Evolutionary conservation across 768 basidiomycete species (phyloP), one percentile per base, ranked within the genome.

Genomic region (Leucocoprinus birnbaumii): DNA sequence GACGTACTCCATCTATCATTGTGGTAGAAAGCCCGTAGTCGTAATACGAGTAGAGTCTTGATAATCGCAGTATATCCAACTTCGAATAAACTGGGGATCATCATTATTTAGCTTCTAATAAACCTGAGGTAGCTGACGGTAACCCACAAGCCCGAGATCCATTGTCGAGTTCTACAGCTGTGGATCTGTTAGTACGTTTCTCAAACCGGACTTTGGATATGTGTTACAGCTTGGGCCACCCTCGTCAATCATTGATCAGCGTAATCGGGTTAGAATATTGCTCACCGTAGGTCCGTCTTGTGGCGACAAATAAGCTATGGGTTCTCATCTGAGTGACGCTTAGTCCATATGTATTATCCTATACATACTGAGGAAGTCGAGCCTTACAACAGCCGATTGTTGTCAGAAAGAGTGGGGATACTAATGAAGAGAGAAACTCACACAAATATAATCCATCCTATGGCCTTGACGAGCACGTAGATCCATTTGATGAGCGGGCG

Each of bases 41-140:
- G 43, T 19, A 53, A 24, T 13, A 53, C 52, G 7, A 53, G 44
- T 9, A 53, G 43, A 7, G 52, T 53, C 27, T 53, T 53, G 34
- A 53, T 53, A 5, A 46, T 35, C 11, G 52, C 43, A 5, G 52
- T 53, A n/a, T 53, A 45, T 2, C 45, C 21, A n/a, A 53, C 18
- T 34, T 53, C 44, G 24, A 53, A 53, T 16, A 26, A 22, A n/a
- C 52, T 53, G 18, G 16, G 8, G 2, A 8, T 10, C 31, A 5
- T 31, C 6, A 11, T 31, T 5, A 5, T 31, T 31, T 5, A 31
- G 31, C n/a, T n/a, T n/a, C n/a, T n/a, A n/a, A n/a, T n/a, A n/a
- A n/a, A n/a, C n/a, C n/a, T n/a, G n/a, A n/a, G n/a, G n/a, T n/a
- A n/a, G n/a, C n/a, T n/a, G n/a, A n/a, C n/a, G n/a, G n/a, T n/a